Evolutionary conservation across 106 monocot genomes (phyloP), one percentile per base, ranked within the genome.

Genomic region (Posidonia australis): DNA sequence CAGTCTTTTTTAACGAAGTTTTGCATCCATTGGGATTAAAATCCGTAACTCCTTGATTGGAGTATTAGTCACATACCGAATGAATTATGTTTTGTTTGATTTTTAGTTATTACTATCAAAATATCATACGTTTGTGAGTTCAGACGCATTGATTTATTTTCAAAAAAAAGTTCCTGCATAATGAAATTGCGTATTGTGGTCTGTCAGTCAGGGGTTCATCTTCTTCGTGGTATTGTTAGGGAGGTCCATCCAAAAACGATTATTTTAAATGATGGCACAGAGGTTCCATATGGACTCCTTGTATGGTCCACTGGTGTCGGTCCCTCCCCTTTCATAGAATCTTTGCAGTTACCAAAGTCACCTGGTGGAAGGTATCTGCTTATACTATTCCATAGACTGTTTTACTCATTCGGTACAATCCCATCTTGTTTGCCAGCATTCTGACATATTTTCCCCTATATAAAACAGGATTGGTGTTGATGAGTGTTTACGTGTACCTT

Each of bases 261-360:
- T 67, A 71, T 81, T 65, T 84, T 91, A 46, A 67, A 72, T 74
- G 84, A 98, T 79, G 98, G 91, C 32, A 79, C 85, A 42, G 85
- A 91, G 67, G 91, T 98, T 63, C 85, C 91, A 13, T 91, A 85
- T 72, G 98, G 93, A 4, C 72, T 98, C 10, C 87, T 91, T 73
- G 90, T 98, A 2, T 98, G 90, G 98, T 98, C 98, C 16, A 98
- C 98, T 55, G 98, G 98, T 56, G 98, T 98, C 68, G 91, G 87
- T 48, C 85, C 98, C 23, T 98, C 98, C 1, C 32, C 79, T 24
- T 90, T 98, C 41, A 61, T 80, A 51, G 54, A 14, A 17, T 87
- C 87, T 25, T 66, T 91, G 72, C 68, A 67, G 25, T 74, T 98
- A 60, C 87, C 87, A 2, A 91, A 98, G 74, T 81, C 98, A 62